phyloP scores from a whole-genome alignment of 805 yeast genomes.

The Clavispora carvajalis region DNA sequence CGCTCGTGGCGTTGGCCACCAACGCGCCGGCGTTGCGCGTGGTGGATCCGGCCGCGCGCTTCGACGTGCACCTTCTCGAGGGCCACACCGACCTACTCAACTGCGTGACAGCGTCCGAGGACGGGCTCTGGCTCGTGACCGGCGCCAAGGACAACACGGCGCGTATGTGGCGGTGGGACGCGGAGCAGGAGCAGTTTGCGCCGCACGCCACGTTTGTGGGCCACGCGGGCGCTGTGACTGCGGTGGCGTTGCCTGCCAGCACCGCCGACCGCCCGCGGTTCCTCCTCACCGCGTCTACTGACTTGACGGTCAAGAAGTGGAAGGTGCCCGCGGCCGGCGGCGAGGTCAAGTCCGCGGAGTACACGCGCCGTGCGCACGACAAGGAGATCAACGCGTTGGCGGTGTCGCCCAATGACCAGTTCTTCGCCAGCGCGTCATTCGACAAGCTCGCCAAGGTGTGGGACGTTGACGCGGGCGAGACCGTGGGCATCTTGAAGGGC shows the following conservation, averaged over 20 bases:
- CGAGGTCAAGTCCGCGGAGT: conserved; percentile 60
- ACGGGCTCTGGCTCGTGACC: conserved; percentile 87
- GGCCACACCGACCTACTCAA: conserved; percentile 88
- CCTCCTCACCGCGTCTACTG: conserved; percentile 77
- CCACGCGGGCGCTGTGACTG: conserved; percentile 82
- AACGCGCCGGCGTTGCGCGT: conserved; percentile 86
- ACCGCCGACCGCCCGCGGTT: conserved; percentile 52
- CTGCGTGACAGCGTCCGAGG: conserved; percentile 67
- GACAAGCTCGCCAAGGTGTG: conserved; percentile 90
- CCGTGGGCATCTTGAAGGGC: conserved; percentile 76
- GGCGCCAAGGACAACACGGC: conserved; percentile 89
- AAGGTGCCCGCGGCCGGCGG: conserved; percentile 45
- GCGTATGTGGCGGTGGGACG: conserved; percentile 70
- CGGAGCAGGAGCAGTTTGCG: conserved; percentile 31
- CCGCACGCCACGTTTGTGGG: conserved; percentile 69
- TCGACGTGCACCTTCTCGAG: conserved; percentile 60
- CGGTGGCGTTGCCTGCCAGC: conserved; percentile 67
- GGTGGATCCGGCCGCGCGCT: conserved; percentile 54
- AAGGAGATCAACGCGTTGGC: conserved; percentile 91
- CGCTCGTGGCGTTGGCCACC: conserved; percentile 77
- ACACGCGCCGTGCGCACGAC: conserved; percentile 94
- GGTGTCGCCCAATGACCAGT: conserved; percentile 83
- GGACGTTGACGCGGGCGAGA: conserved; percentile 83
- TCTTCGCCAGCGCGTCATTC: conserved; percentile 89
- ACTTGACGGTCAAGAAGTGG: conserved; percentile 85